Base-by-base conservation (phyloP, 495 filamentous ascomycete genomes). In the Talaromyces ruber region DNA sequence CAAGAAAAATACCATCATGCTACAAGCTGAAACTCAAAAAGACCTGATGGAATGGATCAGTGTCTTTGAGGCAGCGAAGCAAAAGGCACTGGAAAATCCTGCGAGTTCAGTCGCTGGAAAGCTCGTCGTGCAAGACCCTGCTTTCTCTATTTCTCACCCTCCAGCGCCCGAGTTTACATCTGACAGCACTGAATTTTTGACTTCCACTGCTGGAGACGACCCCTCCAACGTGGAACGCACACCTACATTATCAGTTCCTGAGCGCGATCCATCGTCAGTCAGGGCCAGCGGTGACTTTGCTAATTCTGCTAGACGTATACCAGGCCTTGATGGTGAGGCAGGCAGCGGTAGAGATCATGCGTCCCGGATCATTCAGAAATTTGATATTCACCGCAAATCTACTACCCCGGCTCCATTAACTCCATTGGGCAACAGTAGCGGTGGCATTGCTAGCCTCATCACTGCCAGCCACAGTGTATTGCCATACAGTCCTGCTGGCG, bases 41-140 rank as follows among this genome's bases (percentile, higher is more conserved):
- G 90, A 97, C 67, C 78, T 98, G 24, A 89, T 88, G 63, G 91
- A 93, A 62, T 98, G 94, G 94, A 85, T 98, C 51, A 83, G 87
- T 61, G 85, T 91, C 7, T 97, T 98, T 67, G 94, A 98, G 63
- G 82, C 90, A 26, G 92, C 94, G 28, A 98, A 98, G 75, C 88
- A 90, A 61, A 91, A 90, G 66, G 93, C 93, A 2, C 79, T 98
- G 55, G 91, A 97, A 69, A 85, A 88, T 67, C 85, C 77, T 72
- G 83, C 77, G 66, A 90, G 77, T 76, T 78, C 82, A n/a, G 70
- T 83, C 3, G 78, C 81, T 11, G 82, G 82, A 6, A 85, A 85
- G 47, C 67, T 82, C 29, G 72, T 70, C 24, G 72, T 77, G 32
- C 76, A 81, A 58, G 92, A 97, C 71, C 88, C 91, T 32, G 95